Base-by-base conservation (phyloP, 768 basidiomycete species). In the Cyclocybe cylindracea region DNA sequence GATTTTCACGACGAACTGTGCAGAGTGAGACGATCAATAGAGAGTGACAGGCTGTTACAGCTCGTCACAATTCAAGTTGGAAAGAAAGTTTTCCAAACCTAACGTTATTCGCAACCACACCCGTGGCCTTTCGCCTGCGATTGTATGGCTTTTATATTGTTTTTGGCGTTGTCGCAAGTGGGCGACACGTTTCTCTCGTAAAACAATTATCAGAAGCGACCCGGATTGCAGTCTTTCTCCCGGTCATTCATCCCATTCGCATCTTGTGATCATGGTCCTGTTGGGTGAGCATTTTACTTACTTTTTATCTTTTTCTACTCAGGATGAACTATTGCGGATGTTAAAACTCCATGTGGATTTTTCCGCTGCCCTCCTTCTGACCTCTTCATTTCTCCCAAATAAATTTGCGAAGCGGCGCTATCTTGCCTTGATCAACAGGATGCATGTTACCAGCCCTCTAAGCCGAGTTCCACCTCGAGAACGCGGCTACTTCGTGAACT, bases 291-390 rank as follows among this genome's bases (percentile, higher is more conserved):
- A 10, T 34, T 46, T 19, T 35, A 29, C 13, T 48, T 46, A 34
- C 47, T 35, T 24, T 43, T 48, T 54, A 53, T 51, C 35, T 50
- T 32, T 39, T 56, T 18, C 19, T 38, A 13, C 44, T 43, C 50
- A 38, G 46, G 65, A 64, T 66, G 65, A 63, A 58, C 46, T 51
- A 62, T 56, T 63, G 51, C 63, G 58, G 63, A 64, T 64, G 60
- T 66, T 58, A 56, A 63, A 69, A 65, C 58, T 61, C 63, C 61
- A 61, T 81, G 82, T 82, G 81, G 82, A 84, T 75, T 61, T 57
- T 72, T 80, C 78, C 80, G 79, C 80, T 84, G 80, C 80, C 80
- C 82, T 83, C 78, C 78, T 83, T 76, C 78, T 79, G 77, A 82
- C 54, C 55, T 11, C 50, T 47, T 44, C 40, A 10, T 46, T 32